Conservation (phyloP, 305 asterid genomes). For the Fraxinus baroniana region DNA sequence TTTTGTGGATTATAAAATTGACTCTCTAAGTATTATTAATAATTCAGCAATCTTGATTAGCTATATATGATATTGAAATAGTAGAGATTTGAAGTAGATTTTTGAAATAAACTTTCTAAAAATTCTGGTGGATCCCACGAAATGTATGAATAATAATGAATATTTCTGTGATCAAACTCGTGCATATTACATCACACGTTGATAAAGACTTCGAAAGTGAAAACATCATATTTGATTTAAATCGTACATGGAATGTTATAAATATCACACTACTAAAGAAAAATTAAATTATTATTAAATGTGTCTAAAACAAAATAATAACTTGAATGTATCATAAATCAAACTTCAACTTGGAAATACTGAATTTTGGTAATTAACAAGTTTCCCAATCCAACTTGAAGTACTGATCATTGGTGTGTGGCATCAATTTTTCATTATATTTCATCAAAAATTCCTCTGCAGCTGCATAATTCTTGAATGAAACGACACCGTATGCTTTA, state of each 20-base stretch:
- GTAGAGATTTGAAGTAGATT: neutral
- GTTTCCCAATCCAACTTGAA: constrained; percentile 9
- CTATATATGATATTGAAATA: too few species aligned
- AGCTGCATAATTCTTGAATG: constrained; percentile 23
- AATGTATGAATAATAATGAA: too few species aligned
- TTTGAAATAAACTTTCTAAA: too few species aligned
- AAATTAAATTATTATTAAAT: neutral
- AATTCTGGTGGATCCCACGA: too few species aligned
- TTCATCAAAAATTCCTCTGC: constrained; percentile 6
- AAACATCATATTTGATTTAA: neutral
- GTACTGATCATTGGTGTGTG: constrained; percentile 14
- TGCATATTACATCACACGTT: neutral
- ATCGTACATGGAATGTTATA: neutral
- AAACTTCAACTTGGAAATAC: neutral
- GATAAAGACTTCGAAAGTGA: neutral
- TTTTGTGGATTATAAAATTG: too few species aligned
- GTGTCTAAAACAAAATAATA: neutral
- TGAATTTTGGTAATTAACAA: neutral
- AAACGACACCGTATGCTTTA: constrained; percentile 16
- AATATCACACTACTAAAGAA: neutral
- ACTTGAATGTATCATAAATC: neutral
- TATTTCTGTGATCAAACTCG: too few species aligned
- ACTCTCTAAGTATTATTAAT: neutral
- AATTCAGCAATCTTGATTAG: neutral
- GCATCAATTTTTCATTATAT: constrained; percentile 24